Evolutionary conservation across 2,329 filamentous ascomycete species (phyloP).

Genomic region (Exserohilum turcica): DNA sequence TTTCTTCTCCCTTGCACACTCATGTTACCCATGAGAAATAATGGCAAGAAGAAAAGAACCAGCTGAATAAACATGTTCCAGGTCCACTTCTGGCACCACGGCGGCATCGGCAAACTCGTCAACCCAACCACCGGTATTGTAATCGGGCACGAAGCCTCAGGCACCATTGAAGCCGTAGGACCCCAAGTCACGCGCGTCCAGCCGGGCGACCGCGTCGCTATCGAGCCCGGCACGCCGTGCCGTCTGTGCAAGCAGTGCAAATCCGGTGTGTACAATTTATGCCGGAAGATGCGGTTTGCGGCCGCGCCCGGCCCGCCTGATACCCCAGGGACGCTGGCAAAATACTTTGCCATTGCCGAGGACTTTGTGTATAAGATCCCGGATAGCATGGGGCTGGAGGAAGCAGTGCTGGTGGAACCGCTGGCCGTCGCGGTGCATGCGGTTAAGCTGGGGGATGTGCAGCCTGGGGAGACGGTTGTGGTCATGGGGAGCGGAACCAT

Average conservation of each 20-base stretch:
- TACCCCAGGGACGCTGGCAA: constrained; percentile 70
- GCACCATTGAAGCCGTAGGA: constrained; percentile 76
- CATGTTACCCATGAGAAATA: no score
- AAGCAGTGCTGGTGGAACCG: constrained; percentile 87
- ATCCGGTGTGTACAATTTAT: constrained; percentile 90
- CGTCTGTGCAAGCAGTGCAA: constrained; percentile 84
- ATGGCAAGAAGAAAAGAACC: neutral
- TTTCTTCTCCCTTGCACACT: no score
- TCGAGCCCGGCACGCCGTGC: constrained; percentile 93
- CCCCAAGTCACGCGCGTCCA: constrained; percentile 75
- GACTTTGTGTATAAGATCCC: constrained; percentile 94
- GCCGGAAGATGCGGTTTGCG: constrained; percentile 81
- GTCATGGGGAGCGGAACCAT: constrained; percentile 93
- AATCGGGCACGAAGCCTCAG: constrained; percentile 90
- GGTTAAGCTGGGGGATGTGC: constrained; percentile 76
- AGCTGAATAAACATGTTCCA: constrained; percentile 5
- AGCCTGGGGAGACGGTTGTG: constrained; percentile 81
- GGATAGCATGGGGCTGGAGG: constrained; percentile 77
- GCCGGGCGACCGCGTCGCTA: constrained; percentile 84
- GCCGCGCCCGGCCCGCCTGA: constrained; percentile 81
- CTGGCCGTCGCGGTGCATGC: constrained; percentile 85
- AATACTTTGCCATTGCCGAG: constrained; percentile 89
- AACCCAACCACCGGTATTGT: constrained; percentile 82
- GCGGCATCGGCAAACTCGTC: constrained; percentile 83
- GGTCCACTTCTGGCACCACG: constrained; percentile 94